Evolutionary conservation across 495 filamentous ascomycete genomes (phyloP).

Genomic region (Penicillium robsamsonii): DNA sequence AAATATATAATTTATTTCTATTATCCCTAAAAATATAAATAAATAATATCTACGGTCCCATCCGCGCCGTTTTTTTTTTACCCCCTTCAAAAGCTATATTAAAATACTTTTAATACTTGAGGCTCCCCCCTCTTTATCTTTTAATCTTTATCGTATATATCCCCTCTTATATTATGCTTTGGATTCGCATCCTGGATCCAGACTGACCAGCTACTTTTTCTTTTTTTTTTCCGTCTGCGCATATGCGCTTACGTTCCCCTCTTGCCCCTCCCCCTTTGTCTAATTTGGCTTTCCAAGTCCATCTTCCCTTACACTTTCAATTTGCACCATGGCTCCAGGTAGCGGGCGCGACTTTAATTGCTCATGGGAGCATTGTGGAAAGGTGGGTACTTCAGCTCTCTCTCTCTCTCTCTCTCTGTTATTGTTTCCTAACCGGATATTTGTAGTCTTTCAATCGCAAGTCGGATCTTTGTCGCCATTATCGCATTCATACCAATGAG

Average conservation of each 20-base stretch:
- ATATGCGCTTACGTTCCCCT: conserved; percentile 18
- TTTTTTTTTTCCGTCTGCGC: conserved; percentile 15
- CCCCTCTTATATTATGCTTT: conserved; percentile 24
- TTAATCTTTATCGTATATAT: conserved; percentile 4
- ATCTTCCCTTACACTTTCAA: not conserved
- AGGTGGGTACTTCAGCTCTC: conserved; percentile 31
- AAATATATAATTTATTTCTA: not conserved
- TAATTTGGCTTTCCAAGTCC: not conserved
- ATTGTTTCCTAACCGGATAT: not conserved
- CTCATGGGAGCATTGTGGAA: conserved; percentile 47
- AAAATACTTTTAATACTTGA: conserved; percentile 14
- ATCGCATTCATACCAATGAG: conserved; percentile 88
- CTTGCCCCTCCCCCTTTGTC: conserved; percentile 6
- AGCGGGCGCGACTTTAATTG: conserved; percentile 48
- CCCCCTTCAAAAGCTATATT: conserved; percentile 16
- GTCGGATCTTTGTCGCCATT: conserved; percentile 84
- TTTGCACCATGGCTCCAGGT: conserved; percentile 41
- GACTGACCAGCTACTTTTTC: conserved; percentile 13
- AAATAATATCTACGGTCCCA: conserved; percentile 17
- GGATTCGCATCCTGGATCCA: conserved; percentile 21
- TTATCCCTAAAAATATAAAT: conserved; percentile 1
- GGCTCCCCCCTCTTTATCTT: conserved; percentile 7
- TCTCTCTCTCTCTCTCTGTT: not conserved
- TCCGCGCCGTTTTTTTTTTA: conserved; percentile 28
- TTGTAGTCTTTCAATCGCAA: conserved; percentile 86